Conservation (phyloP, 2,329 filamentous ascomycete genomes). For the Myriosclerotinia curreyana region DNA sequence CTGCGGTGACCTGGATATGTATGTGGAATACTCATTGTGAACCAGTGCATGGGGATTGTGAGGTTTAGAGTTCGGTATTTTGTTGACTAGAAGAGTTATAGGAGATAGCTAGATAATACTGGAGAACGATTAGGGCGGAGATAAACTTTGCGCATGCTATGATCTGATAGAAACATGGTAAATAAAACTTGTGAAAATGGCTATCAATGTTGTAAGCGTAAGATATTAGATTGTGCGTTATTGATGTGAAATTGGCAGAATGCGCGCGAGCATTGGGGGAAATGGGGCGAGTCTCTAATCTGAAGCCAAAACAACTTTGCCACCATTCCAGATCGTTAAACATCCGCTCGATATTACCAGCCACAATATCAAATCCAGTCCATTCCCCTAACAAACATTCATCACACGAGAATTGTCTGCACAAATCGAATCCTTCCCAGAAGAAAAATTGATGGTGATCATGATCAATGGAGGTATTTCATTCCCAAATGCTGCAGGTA, state of each 20-base stretch:
- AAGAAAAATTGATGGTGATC: constrained; percentile 26
- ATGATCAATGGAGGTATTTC: constrained; percentile 34
- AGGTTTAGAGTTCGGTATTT: background rate
- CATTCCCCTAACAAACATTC: background rate
- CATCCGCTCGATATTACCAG: background rate
- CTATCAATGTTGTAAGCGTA: background rate
- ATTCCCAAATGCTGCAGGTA: constrained; percentile 30
- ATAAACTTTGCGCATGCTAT: background rate
- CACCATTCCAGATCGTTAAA: background rate
- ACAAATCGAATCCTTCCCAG: background rate
- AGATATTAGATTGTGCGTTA: background rate
- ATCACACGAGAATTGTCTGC: constrained; percentile 1
- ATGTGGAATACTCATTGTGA: background rate
- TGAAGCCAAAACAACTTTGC: constrained; percentile 1
- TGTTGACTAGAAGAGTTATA: background rate
- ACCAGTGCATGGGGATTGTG: background rate
- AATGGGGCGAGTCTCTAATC: background rate
- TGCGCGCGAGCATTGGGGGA: constrained; percentile 4
- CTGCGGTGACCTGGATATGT: background rate
- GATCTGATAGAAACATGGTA: background rate
- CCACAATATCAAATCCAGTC: background rate
- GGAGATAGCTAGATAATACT: background rate
- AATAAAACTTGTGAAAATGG: background rate
- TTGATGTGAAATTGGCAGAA: background rate
- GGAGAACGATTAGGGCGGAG: background rate